Conservation (phyloP, 441 rosid genomes). For the Metrosideros polymorpha region DNA sequence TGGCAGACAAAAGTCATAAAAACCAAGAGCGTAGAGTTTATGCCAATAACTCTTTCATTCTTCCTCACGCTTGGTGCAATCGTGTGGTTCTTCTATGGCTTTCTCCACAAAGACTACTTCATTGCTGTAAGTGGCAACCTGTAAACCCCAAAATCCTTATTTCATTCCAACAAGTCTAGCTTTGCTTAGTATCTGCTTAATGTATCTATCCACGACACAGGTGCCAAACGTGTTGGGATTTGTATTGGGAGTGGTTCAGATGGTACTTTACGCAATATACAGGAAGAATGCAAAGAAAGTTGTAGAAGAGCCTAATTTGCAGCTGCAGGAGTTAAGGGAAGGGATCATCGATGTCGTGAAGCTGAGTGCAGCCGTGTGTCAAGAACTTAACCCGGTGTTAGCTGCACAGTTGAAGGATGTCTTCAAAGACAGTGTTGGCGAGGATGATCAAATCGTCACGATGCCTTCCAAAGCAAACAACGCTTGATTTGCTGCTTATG, state of each 20-base stretch:
- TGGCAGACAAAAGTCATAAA: slow-evolving; percentile 7
- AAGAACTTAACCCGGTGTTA: background rate
- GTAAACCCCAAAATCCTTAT: background rate
- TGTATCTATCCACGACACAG: slow-evolving; percentile 9
- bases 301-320: background rate
- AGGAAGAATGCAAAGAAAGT: slow-evolving; percentile 16
- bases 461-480: background rate
- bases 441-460: background rate
- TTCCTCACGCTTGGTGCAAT: slow-evolving; percentile 4
- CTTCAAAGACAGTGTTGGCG: background rate
- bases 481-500: background rate
- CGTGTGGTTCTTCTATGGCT: slow-evolving; percentile 9
- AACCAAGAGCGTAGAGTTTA: slow-evolving; percentile 4
- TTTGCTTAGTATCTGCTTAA: background rate
- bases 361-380: background rate
- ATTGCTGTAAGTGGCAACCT: background rate
- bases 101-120: slow-evolving; percentile 1
- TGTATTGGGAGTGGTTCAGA: slow-evolving; percentile 39
- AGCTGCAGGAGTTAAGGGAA: slow-evolving; percentile 42
- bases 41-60: slow-evolving; percentile 4
- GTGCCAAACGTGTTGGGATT: slow-evolving; percentile 49
- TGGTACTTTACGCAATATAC: slow-evolving; percentile 33
- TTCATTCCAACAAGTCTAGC: background rate
- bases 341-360: slow-evolving; percentile 47
- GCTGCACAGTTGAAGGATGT: background rate